Evolutionary conservation across 2,329 filamentous ascomycete species (phyloP), one percentile per base, ranked within the genome.

Genomic region (Aspergillaceae sp.): DNA sequence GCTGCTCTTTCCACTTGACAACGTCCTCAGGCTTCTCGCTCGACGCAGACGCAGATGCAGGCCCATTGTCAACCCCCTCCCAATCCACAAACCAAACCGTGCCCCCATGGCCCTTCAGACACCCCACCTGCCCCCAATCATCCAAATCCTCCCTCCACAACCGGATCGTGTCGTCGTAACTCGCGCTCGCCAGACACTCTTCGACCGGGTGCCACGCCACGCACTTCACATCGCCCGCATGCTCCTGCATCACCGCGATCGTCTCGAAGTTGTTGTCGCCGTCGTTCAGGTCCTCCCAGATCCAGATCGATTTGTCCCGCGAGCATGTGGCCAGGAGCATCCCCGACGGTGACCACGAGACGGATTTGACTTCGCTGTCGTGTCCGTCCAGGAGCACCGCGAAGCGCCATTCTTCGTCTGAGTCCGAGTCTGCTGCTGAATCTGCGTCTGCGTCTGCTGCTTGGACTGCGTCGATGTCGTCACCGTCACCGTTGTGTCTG

Each of bases 181-280:
- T 94, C n/a, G 80, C 84, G 60, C 85, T 92, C 5, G 88, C 92
- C 19, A 98, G 76, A 41, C 92, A 76, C 54, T 95, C 84, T 41
- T 77, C 72, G 44, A 83, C 81, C 0, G 88, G 88, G 63, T 92
- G 90, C 92, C 92, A 98, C 2, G 83, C 80, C 1, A 98, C 87
- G 53, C 83, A 87, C 66, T 98, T 98, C 55, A 98, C 90, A 68
- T 98, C 92, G 26, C 87, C 90, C 41, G 90, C 86, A 64, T 98
- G 92, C 69, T 97, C 92, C 67, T 87, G 88, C 59, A 97, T 76
- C 44, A 97, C 91, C 0, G 91, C 92, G 10, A 97, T 83, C 1
- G 92, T 97, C 75, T 98, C 92, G 73, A 90, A 97, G 64, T 97
- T 92, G 64, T 95, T 91, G 46, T 94, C 90, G 10, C 84, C 86